Base-by-base conservation (phyloP, 2,329 filamentous ascomycete genomes). In the Cladosporium colombiae region DNA sequence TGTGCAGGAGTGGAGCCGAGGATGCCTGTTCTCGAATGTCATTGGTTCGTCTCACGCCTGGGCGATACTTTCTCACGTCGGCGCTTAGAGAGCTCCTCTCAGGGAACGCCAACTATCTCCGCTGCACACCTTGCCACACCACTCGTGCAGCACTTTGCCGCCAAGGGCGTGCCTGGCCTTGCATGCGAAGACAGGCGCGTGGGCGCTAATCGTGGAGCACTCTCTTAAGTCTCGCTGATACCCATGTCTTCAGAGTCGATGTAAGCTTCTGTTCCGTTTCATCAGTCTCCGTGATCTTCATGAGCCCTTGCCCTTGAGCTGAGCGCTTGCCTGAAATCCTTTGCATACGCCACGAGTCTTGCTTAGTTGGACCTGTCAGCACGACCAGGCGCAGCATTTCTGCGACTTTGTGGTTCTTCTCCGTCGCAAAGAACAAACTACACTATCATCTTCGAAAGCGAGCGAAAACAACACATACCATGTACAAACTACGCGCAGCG, bases 401-500 rank as follows among this genome's bases (percentile, higher is more conserved):
- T 55, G 27, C 52, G 27, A 33, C 29, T 21, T n/a, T n/a, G 29
- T 18, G 18, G 2, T 33, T 21, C 29, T 13, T 55, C 13, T 18
- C 2, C 52, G 23, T 31, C 29, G 29, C 25, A 13, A 11, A 6
- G 52, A 33, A 29, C 52, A 18, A 18, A 31, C 52, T 7, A 27
- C 46, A 29, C 21, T 27, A 35, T 52, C 21, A 31, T 27, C 18
- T 14, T 25, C 21, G 18, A n/a, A 18, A 1, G 10, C 37, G 4
- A 44, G 44, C 46, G 27, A 31, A 4, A 55, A 7, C 50, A 55
- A 27, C 13, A 31, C 23, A 16, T 3, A 60, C 8, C n/a, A 70
- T 70, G 68, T 56, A 63, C 46, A 40, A 55, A 11, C 10, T 68
- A 3, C 14, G 27, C n/a, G 52, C 57, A 14, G 5, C 69, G 25